Evolutionary conservation across 768 basidiomycete species (phyloP).

Genomic region (Xanthoconium purpureum): DNA sequence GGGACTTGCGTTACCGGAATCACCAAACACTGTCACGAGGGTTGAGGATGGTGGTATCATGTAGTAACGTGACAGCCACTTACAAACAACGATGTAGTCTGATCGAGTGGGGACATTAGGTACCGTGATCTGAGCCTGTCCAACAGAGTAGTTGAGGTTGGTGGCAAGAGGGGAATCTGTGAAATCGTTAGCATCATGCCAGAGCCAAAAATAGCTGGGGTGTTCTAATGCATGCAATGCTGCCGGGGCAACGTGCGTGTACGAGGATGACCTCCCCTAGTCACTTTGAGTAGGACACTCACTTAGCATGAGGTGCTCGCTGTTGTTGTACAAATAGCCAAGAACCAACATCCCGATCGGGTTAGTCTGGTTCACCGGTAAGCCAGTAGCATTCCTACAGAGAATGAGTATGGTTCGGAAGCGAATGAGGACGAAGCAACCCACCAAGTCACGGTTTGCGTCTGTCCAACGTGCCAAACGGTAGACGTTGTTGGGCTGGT

Average conservation of each 20-base stretch:
- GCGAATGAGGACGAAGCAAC: not conserved
- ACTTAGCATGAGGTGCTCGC: slow-evolving; percentile 33
- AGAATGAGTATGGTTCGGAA: slow-evolving; percentile 32
- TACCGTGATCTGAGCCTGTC: slow-evolving; percentile 34
- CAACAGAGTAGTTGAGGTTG: slow-evolving; percentile 30
- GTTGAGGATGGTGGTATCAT: not conserved
- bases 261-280: not conserved
- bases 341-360: slow-evolving; percentile 32
- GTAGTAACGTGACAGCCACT: slow-evolving; percentile 11
- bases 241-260: not conserved
- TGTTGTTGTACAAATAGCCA: slow-evolving; percentile 23
- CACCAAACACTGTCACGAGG: slow-evolving; percentile 33
- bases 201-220: not conserved
- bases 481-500: slow-evolving; percentile 40
- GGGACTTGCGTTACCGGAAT: slow-evolving; percentile 41
- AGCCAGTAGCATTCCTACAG: slow-evolving; percentile 14
- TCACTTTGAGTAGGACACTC: slow-evolving; percentile 5
- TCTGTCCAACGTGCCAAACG: slow-evolving; percentile 45
- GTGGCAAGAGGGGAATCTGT: slow-evolving; percentile 36
- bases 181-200: slow-evolving; percentile 6
- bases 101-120: slow-evolving; percentile 32
- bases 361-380: slow-evolving; percentile 31
- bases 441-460: slow-evolving; percentile 51
- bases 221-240: not conserved
- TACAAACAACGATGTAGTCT: slow-evolving; percentile 38